phyloP scores from a whole-genome alignment of 805 yeast genomes.

The Candida tibetensis region DNA sequence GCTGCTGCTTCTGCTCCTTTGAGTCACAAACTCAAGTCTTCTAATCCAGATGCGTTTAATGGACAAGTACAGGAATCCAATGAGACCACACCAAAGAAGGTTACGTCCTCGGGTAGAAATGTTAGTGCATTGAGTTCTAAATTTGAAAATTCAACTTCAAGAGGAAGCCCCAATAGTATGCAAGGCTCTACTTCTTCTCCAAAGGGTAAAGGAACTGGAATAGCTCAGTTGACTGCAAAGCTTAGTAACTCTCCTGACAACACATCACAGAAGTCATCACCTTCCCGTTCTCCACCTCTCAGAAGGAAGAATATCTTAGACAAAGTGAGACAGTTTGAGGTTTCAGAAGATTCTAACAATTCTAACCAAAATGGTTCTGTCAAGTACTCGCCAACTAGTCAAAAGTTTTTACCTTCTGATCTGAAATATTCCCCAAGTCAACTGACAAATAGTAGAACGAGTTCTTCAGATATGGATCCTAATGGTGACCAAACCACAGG shows the following conservation, averaged over 20 bases:
- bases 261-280: conserved; percentile 14
- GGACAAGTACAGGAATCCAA: too few species aligned
- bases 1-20: too few species aligned
- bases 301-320: conserved; percentile 27
- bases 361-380: background rate
- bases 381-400: background rate
- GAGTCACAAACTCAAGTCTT: too few species aligned
- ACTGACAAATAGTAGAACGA: conserved; percentile 4
- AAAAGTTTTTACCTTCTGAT: background rate
- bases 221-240: conserved; percentile 27
- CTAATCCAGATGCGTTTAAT: too few species aligned
- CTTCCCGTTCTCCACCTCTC: conserved; percentile 17
- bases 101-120: conserved; percentile 14
- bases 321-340: conserved; percentile 37
- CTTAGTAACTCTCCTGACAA: conserved; percentile 18
- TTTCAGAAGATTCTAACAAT: conserved; percentile 13
- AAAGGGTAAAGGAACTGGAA: conserved; percentile 14
- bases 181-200: conserved; percentile 6
- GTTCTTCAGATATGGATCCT: conserved; percentile 2
- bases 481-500: conserved; percentile 6
- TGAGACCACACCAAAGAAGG: conserved; percentile 4
- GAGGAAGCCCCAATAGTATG: conserved; percentile 1
- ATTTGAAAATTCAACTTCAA: conserved; percentile 14
- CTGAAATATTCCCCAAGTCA: conserved; percentile 1
- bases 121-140: conserved; percentile 22